A percentile compares a stretch with the other conserved stretches of the same genome.
These are phyloP conservation scores for Coemansia sp. DNA, from an alignment of 192 early-diverging fungal species.

Conservation along the genomic window DNA sequence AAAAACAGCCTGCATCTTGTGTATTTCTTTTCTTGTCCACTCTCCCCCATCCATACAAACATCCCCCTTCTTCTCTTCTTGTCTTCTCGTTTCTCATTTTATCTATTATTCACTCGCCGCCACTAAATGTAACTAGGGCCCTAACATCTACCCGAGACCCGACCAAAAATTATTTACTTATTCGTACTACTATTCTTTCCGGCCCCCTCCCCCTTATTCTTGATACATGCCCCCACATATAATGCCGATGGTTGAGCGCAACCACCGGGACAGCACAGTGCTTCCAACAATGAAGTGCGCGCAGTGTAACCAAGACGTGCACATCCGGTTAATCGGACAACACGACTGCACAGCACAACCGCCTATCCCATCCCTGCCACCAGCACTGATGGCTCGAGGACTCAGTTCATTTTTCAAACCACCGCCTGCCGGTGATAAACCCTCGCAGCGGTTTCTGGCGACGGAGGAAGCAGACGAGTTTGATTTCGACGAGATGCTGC, in stretches of 20 bases:
- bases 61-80: background rate
- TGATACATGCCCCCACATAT: background rate
- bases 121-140: background rate
- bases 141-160: background rate
- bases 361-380: constrained; percentile 28
- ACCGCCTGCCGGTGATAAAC: constrained; percentile 24
- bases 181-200: background rate
- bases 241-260: constrained; percentile 40
- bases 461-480: constrained; percentile 46
- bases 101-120: background rate
- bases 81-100: background rate
- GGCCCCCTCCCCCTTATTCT: background rate
- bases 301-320: constrained; percentile 56
- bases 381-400: constrained; percentile 19
- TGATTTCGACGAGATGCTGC: constrained; percentile 53
- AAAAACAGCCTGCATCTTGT: background rate
- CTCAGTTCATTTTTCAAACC: constrained; percentile 47
- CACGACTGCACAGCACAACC: constrained; percentile 48
- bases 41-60: background rate
- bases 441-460: constrained; percentile 35
- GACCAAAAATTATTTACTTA: background rate
- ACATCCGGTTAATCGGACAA: constrained; percentile 52
- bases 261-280: constrained; percentile 50
- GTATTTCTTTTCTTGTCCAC: background rate
- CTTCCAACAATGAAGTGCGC: constrained; percentile 58